Conservation (phyloP, 2,329 filamentous ascomycete genomes). For the Fusarium agapanthi region DNA sequence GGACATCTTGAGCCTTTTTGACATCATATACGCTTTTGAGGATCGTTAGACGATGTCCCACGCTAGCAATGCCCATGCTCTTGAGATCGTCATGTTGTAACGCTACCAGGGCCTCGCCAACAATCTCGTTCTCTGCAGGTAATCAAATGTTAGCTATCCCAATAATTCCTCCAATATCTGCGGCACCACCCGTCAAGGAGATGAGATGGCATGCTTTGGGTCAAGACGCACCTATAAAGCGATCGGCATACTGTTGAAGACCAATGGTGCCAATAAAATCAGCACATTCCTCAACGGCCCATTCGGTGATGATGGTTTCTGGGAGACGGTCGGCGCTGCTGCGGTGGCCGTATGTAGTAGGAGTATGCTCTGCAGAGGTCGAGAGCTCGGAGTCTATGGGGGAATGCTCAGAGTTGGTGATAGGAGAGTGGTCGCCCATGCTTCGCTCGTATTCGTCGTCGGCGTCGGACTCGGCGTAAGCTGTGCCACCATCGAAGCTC, state of each 20-base stretch:
- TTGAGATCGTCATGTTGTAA: slow-evolving; percentile 93
- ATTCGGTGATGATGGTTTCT: slow-evolving; percentile 79
- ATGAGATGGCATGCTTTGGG: neutral
- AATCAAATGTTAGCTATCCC: slow-evolving; percentile 30
- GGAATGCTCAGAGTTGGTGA: slow-evolving; percentile 73
- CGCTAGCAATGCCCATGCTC: slow-evolving; percentile 91
- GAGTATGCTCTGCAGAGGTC: slow-evolving; percentile 77
- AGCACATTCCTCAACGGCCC: slow-evolving; percentile 87
- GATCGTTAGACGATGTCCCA: slow-evolving; percentile 93
- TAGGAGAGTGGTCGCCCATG: slow-evolving; percentile 72
- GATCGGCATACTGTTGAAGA: slow-evolving; percentile 81
- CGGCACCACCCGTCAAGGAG: neutral
- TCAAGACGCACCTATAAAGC: slow-evolving; percentile 76
- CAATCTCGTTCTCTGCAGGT: slow-evolving; percentile 85
- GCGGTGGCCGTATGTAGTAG: slow-evolving; percentile 78
- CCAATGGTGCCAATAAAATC: slow-evolving; percentile 86
- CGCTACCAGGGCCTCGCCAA: slow-evolving; percentile 88
- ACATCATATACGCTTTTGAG: slow-evolving; percentile 96
- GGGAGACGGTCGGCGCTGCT: slow-evolving; percentile 72
- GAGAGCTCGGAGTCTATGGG: slow-evolving; percentile 77
- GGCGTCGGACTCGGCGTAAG: slow-evolving; percentile 81
- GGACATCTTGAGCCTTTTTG: slow-evolving; percentile 92
- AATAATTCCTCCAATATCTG: neutral
- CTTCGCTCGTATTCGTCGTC: slow-evolving; percentile 86
- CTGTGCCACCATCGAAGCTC: slow-evolving; percentile 72